These are phyloP conservation scores for Trichoderma citrinoviride DNA, from an alignment of 2,329 filamentous ascomycete species.

Conservation along the genomic window DNA sequence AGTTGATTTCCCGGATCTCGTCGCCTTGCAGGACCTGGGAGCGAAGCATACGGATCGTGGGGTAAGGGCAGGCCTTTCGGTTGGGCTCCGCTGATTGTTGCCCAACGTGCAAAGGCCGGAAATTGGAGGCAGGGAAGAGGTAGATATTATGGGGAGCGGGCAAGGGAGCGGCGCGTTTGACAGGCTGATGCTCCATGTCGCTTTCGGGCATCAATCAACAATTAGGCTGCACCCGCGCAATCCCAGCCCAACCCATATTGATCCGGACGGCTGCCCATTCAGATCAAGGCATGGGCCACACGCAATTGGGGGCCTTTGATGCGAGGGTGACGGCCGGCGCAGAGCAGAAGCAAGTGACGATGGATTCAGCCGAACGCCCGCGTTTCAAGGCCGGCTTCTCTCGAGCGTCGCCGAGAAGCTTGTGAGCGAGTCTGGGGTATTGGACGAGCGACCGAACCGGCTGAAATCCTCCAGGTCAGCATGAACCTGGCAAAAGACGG, in stretches of 20 bases:
- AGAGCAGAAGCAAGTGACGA: background rate
- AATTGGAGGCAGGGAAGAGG: conserved; percentile 10
- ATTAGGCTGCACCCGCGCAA: conserved; percentile 18
- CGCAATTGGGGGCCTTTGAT: background rate
- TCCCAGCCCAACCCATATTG: conserved; percentile 18
- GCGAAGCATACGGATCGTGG: conserved; percentile 20
- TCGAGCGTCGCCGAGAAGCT: background rate
- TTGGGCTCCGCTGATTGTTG: conserved; percentile 24
- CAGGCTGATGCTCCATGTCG: background rate
- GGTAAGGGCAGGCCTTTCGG: conserved; percentile 20
- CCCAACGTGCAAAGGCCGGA: conserved; percentile 18
- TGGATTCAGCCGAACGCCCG: conserved; percentile 18
- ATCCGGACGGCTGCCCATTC: conserved; percentile 17
- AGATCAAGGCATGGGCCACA: conserved; percentile 18
- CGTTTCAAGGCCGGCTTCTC: background rate
- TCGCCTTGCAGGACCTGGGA: conserved; percentile 20
- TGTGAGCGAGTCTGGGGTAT: background rate
- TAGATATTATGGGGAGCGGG: background rate
- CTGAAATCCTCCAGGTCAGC: background rate
- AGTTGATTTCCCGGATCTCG: conserved; percentile 10
- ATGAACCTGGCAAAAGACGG: background rate
- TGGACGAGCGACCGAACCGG: background rate
- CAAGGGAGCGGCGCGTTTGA: conserved; percentile 7
- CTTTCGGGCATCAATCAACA: conserved; percentile 20
- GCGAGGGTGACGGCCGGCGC: conserved; percentile 1